phyloP scores from a whole-genome alignment of 805 yeast species.

The Candida arabinofermentans region DNA sequence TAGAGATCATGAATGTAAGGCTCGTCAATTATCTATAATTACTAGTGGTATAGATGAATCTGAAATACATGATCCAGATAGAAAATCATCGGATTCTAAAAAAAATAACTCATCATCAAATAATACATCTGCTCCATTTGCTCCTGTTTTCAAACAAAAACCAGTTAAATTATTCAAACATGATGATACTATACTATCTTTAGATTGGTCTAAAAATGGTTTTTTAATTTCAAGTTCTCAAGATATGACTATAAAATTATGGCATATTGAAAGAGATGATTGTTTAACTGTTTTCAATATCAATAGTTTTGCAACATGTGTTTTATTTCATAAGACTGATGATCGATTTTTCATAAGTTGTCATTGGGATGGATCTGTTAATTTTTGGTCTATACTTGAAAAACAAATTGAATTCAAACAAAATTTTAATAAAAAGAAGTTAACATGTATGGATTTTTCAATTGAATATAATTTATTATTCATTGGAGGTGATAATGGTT shows the following conservation, averaged over 20 bases:
- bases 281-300: conserved; percentile 65
- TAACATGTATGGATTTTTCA: conserved; percentile 72
- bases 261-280: conserved; percentile 72
- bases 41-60: not conserved
- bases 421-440: conserved; percentile 57
- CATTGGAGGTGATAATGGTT: conserved; percentile 80
- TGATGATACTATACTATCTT: conserved; percentile 59
- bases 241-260: conserved; percentile 77
- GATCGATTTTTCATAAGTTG: conserved; percentile 85
- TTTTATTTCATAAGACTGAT: conserved; percentile 77
- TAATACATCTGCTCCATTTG: conserved; percentile 37
- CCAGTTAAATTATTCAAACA: conserved; percentile 65
- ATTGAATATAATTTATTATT: conserved; percentile 58
- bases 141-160: conserved; percentile 71
- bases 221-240: conserved; percentile 76
- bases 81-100: conserved; percentile 7
- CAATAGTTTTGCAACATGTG: conserved; percentile 79
- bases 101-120: conserved; percentile 23
- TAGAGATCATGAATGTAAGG: conserved; percentile 30
- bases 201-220: conserved; percentile 87
- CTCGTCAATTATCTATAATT: not conserved
- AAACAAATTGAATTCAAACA: conserved; percentile 51
- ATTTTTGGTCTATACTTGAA: conserved; percentile 87
- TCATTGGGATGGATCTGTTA: conserved; percentile 66
- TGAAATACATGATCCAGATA: not conserved